These are phyloP conservation scores for Alternaria sp. DNA, from an alignment of 2,329 filamentous ascomycete genomes.

Conservation along the genomic window DNA sequence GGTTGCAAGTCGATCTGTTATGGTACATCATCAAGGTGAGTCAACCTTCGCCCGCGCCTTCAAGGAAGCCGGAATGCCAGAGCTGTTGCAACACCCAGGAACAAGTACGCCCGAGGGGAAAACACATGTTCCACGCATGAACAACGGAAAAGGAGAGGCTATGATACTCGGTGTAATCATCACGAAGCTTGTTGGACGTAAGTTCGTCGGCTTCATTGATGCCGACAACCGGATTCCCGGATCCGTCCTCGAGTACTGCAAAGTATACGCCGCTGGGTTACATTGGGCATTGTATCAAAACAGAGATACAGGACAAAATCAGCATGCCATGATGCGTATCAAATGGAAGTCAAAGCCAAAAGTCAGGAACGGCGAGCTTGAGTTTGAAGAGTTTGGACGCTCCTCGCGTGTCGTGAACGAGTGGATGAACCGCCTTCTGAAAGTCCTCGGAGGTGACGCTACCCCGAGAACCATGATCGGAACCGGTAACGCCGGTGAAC, in stretches of 20 bases:
- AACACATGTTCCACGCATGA: neutral
- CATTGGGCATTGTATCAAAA: slow-evolving; percentile 10
- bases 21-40: slow-evolving; percentile 15
- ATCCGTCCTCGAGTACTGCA: slow-evolving; percentile 25
- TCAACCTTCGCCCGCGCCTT: slow-evolving; percentile 17
- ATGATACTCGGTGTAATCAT: slow-evolving; percentile 20
- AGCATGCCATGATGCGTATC: slow-evolving; percentile 22
- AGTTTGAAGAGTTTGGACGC: slow-evolving; percentile 14
- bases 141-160: slow-evolving; percentile 24
- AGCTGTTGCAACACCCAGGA: neutral
- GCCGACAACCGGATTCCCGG: slow-evolving; percentile 23
- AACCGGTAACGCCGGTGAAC: slow-evolving; percentile 24
- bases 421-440: slow-evolving; percentile 19
- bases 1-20: slow-evolving; percentile 1
- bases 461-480: neutral
- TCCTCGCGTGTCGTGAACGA: slow-evolving; percentile 21
- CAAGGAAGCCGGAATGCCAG: slow-evolving; percentile 4
- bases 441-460: neutral
- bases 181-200: slow-evolving; percentile 11
- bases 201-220: slow-evolving; percentile 22
- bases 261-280: slow-evolving; percentile 21
- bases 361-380: slow-evolving; percentile 11
- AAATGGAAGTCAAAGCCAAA: slow-evolving; percentile 28
- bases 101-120: neutral
- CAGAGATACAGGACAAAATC: neutral